Evolutionary conservation across 2,329 filamentous ascomycete species (phyloP).

Genomic region (Dactylellina cionopaga): DNA sequence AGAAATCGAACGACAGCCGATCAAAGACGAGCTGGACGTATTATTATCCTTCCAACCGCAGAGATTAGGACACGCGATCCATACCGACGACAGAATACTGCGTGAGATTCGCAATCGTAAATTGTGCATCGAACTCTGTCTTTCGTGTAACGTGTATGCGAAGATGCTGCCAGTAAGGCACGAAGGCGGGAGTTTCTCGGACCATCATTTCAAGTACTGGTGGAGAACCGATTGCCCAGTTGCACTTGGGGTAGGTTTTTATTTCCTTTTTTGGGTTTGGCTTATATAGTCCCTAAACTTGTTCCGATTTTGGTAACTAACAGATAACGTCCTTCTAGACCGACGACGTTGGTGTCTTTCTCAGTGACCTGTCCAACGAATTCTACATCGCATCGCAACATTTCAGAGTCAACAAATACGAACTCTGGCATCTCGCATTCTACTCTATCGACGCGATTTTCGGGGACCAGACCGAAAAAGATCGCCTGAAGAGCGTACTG

Average conservation of each 20-base stretch:
- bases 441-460: constrained; percentile 75
- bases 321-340: constrained; percentile 66
- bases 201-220: constrained; percentile 84
- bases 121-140: constrained; percentile 77
- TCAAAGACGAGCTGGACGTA: constrained; percentile 70
- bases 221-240: constrained; percentile 69
- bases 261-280: too few relatives aligned
- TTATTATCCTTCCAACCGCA: constrained; percentile 74
- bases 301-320: not conserved
- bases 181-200: constrained; percentile 63
- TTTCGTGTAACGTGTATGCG: constrained; percentile 83
- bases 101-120: constrained; percentile 66
- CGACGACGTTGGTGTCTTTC: constrained; percentile 84
- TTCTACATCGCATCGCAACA: constrained; percentile 77
- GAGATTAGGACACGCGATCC: constrained; percentile 80
- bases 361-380: constrained; percentile 78
- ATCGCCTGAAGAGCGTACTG: constrained; percentile 67
- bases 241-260: constrained; percentile 72
- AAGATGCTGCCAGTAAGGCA: constrained; percentile 71
- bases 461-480: constrained; percentile 70
- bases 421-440: constrained; percentile 69
- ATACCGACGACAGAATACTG: constrained; percentile 72
- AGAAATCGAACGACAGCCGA: constrained; percentile 70
- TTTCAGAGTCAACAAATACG: constrained; percentile 68
- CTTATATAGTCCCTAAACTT: too few relatives aligned